Conservation (phyloP, 345 rosid genomes). For the Ceriops zippeliana region DNA sequence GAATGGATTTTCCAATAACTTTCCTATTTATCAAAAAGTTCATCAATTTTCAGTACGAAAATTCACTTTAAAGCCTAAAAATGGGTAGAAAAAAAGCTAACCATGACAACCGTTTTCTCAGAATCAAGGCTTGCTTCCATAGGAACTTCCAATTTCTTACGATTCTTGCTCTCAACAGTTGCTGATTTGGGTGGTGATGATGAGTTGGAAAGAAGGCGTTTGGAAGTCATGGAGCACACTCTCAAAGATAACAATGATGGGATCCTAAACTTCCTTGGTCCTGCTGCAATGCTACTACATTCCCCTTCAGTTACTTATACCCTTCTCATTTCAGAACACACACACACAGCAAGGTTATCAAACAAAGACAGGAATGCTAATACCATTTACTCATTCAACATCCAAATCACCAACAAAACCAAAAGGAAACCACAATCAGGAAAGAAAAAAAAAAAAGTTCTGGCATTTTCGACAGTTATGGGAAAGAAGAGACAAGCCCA, state of each 20-base stretch:
- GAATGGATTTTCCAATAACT: conserved; percentile 6
- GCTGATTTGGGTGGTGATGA: conserved; percentile 24
- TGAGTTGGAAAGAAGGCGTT: conserved; percentile 33
- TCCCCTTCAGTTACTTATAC: too few species aligned
- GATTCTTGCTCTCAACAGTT: conserved; percentile 26
- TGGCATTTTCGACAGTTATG: too few species aligned
- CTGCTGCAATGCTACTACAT: conserved; percentile 37
- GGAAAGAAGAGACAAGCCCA: too few species aligned
- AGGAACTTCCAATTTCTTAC: conserved; percentile 36
- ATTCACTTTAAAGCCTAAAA: neutral
- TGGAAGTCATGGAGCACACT: conserved; percentile 33
- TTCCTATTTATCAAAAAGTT: conserved; percentile 11
- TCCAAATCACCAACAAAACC: too few species aligned
- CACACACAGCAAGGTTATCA: too few species aligned
- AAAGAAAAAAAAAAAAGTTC: too few species aligned
- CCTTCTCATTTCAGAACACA: too few species aligned
- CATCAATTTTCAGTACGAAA: neutral
- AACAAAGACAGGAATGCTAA: too few species aligned
- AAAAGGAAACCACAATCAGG: too few species aligned
- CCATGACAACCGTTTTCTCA: conserved; percentile 26
- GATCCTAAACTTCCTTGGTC: conserved; percentile 30
- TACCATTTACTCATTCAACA: too few species aligned
- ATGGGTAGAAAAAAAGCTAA: conserved; percentile 4
- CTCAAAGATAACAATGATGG: conserved; percentile 32
- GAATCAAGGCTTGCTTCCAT: conserved; percentile 17